Conservation (phyloP, 2,329 filamentous ascomycete species). For the Nectriaceae sp. region DNA sequence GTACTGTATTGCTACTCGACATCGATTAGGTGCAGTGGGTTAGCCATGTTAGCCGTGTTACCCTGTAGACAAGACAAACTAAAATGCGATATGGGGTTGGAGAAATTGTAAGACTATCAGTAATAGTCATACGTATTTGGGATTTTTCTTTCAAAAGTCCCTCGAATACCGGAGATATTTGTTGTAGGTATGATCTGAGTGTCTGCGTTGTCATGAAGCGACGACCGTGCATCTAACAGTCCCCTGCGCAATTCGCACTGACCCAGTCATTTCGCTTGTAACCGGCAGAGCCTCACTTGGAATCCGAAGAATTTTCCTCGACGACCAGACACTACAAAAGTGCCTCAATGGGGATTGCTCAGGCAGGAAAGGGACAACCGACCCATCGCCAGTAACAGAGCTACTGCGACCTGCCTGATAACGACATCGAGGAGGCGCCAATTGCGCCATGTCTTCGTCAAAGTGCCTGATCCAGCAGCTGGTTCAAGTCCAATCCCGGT, state of each 20-base stretch:
- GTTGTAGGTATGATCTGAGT: too few relatives aligned
- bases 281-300: conserved; percentile 20
- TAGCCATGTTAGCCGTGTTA: too few relatives aligned
- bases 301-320: conserved; percentile 25
- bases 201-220: too few relatives aligned
- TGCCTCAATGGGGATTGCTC: conserved; percentile 25
- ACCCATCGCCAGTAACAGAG: conserved; percentile 9
- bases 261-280: conserved; percentile 25
- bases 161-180: too few relatives aligned
- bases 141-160: too few relatives aligned
- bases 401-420: conserved; percentile 24
- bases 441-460: conserved; percentile 24
- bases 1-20: too few relatives aligned
- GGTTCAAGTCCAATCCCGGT: conserved; percentile 13
- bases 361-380: conserved; percentile 17
- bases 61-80: too few relatives aligned
- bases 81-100: too few relatives aligned
- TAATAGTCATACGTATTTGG: too few relatives aligned
- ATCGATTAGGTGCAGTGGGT: too few relatives aligned
- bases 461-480: conserved; percentile 32
- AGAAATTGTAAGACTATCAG: too few relatives aligned
- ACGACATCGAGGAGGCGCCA: conserved; percentile 20
- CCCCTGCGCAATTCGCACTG: conserved; percentile 12
- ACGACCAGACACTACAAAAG: conserved; percentile 25
- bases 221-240: conserved; percentile 11